These are phyloP conservation scores for Sclerotinia glacialis DNA, from an alignment of 2,329 filamentous ascomycete species.

Conservation along the genomic window DNA sequence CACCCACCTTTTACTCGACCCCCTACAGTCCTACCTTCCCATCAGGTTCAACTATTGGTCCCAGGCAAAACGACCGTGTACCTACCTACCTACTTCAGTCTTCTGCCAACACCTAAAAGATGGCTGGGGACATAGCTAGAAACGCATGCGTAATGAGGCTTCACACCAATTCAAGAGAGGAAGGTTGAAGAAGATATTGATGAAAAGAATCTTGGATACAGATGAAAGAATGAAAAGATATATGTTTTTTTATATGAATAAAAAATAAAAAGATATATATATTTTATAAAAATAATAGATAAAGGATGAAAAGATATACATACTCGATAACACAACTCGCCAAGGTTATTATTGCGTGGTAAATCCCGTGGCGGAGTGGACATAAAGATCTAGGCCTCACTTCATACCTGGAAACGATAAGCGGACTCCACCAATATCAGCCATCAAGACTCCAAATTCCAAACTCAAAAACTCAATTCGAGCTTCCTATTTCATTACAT, in stretches of 20 bases:
- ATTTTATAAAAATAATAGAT: too few species aligned
- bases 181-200: background rate
- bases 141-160: background rate
- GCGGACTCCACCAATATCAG: background rate
- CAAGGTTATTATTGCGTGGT: too few species aligned
- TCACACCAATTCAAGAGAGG: background rate
- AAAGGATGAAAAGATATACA: too few species aligned
- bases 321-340: too few species aligned
- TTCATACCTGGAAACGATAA: background rate
- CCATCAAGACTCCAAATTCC: background rate
- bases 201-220: too few species aligned
- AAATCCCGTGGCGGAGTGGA: too few species aligned
- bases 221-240: too few species aligned
- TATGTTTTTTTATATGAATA: too few species aligned
- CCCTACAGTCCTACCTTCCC: background rate
- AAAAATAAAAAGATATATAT: too few species aligned
- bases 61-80: background rate
- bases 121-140: background rate
- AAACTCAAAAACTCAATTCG: background rate
- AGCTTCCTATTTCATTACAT: constrained; percentile 10
- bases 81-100: too few species aligned
- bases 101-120: background rate
- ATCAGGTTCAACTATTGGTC: background rate
- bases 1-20: too few species aligned
- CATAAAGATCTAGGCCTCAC: too few species aligned